Percentiles rank a stretch among this genome's conserved stretches.
phyloP scores from a whole-genome alignment of 176 grass and related monocot species.

The Stipa capillata region DNA sequence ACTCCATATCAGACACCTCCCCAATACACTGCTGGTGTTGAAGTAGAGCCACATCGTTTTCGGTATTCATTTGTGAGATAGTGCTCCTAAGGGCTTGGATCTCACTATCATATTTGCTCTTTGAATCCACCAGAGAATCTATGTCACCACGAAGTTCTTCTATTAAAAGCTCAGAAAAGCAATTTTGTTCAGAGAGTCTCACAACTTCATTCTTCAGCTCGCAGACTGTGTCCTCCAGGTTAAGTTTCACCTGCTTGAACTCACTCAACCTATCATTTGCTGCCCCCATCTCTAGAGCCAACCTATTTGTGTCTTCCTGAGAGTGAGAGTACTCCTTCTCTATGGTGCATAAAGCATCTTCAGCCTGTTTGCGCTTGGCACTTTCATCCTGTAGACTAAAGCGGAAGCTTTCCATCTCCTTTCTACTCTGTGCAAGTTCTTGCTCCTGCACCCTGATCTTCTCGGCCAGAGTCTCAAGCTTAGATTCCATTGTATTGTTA shows the following conservation, averaged over 20 bases:
- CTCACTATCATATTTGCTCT: slow-evolving; percentile 38
- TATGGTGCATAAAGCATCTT: slow-evolving; percentile 13
- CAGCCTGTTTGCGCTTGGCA: slow-evolving; percentile 2
- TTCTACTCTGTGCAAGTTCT: slow-evolving; percentile 39
- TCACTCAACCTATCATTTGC: slow-evolving; percentile 23
- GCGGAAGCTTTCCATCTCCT: slow-evolving; percentile 29
- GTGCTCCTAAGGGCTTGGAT: slow-evolving; percentile 28
- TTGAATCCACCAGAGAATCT: slow-evolving; percentile 16
- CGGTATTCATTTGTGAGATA: background rate
- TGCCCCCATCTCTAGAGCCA: slow-evolving; percentile 33
- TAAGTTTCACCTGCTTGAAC: slow-evolving; percentile 23
- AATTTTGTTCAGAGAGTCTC: slow-evolving; percentile 26
- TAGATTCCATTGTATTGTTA: slow-evolving; percentile 33
- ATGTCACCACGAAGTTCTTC: slow-evolving; percentile 21
- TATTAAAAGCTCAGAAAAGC: slow-evolving; percentile 17
- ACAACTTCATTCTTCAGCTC: slow-evolving; percentile 36
- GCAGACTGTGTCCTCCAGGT: slow-evolving; percentile 31
- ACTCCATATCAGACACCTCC: slow-evolving; percentile 17
- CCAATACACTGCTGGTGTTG: background rate
- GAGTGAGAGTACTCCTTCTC: slow-evolving; percentile 24
- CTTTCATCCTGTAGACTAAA: slow-evolving; percentile 26
- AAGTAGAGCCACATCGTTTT: slow-evolving; percentile 13
- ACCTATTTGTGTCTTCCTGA: slow-evolving; percentile 19
- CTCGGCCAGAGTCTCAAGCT: slow-evolving; percentile 33
- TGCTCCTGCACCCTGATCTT: slow-evolving; percentile 30